Evolutionary conservation across 208 protist genomes (phyloP).

Genomic region (Trypanosomatidae sp.): DNA sequence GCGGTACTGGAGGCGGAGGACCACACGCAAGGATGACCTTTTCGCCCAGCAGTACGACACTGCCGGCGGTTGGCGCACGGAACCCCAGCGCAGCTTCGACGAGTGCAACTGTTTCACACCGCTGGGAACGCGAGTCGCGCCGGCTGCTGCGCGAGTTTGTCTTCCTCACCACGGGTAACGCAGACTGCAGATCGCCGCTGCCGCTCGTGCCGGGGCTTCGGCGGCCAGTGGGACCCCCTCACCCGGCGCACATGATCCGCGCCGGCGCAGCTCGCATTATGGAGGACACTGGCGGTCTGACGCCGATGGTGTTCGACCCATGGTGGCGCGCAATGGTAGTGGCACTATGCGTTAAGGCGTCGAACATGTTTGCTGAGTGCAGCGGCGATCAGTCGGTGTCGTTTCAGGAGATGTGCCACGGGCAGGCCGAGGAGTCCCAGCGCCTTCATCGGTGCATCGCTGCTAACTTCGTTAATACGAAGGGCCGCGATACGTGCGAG

Average conservation of each 20-base stretch:
- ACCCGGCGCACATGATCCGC: slow-evolving; percentile 47
- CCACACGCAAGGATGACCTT: neutral
- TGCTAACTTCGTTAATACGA: slow-evolving; percentile 16
- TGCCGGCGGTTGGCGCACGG: neutral
- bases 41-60: neutral
- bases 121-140: slow-evolving; percentile 44
- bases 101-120: slow-evolving; percentile 4
- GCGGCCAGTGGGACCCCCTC: slow-evolving; percentile 28
- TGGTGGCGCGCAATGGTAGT: slow-evolving; percentile 88
- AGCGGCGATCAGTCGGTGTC: slow-evolving; percentile 29
- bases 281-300: slow-evolving; percentile 29
- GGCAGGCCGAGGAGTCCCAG: slow-evolving; percentile 5
- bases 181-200: slow-evolving; percentile 12
- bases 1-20: neutral
- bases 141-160: slow-evolving; percentile 48
- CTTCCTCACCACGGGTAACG: slow-evolving; percentile 53
- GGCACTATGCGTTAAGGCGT: slow-evolving; percentile 76
- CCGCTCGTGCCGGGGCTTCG: slow-evolving; percentile 31
- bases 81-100: neutral
- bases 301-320: slow-evolving; percentile 81
- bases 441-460: slow-evolving; percentile 12
- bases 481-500: slow-evolving; percentile 27
- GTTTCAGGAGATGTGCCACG: slow-evolving; percentile 14
- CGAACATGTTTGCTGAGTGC: slow-evolving; percentile 79
- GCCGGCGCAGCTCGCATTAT: slow-evolving; percentile 41